phyloP scores from a whole-genome alignment of 495 filamentous ascomycete genomes.

The Neurospora hispaniola region DNA sequence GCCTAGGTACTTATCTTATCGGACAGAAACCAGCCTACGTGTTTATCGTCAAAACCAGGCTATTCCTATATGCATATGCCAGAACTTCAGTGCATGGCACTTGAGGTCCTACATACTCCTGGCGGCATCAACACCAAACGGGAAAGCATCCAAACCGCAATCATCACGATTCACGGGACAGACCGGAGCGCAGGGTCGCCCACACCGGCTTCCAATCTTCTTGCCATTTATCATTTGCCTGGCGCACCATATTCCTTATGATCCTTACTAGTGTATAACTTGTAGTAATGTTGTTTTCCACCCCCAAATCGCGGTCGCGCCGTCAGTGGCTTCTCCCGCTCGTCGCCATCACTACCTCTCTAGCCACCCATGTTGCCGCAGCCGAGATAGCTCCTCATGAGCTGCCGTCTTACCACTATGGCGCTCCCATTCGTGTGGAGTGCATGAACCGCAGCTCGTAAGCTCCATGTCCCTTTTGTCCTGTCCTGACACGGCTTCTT shows the following conservation, averaged over 20 bases:
- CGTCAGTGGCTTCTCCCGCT: not conserved
- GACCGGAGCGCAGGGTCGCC: not conserved
- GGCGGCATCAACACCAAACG: not conserved
- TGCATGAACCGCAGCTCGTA: conserved; percentile 49
- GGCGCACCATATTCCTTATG: not conserved
- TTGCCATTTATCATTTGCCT: not conserved
- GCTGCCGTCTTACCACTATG: conserved; percentile 40
- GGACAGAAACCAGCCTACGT: not conserved
- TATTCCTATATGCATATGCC: not conserved
- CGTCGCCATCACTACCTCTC: not conserved
- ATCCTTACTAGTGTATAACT: not conserved
- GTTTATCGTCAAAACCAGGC: not conserved
- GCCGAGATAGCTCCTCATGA: not conserved
- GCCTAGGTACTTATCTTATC: not conserved
- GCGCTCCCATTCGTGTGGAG: conserved; percentile 37
- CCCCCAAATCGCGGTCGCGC: not conserved
- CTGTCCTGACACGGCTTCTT: not conserved
- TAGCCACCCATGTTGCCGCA: not conserved
- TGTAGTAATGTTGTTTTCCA: not conserved
- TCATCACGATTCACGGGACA: not conserved
- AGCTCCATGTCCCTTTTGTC: conserved; percentile 8
- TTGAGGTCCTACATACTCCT: not conserved
- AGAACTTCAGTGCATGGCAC: not conserved
- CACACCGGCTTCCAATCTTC: not conserved
- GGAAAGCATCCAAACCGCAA: not conserved